Evolutionary conservation across 345 rosid species (phyloP).

Genomic region (Diplotaxis tenuifolia): DNA sequence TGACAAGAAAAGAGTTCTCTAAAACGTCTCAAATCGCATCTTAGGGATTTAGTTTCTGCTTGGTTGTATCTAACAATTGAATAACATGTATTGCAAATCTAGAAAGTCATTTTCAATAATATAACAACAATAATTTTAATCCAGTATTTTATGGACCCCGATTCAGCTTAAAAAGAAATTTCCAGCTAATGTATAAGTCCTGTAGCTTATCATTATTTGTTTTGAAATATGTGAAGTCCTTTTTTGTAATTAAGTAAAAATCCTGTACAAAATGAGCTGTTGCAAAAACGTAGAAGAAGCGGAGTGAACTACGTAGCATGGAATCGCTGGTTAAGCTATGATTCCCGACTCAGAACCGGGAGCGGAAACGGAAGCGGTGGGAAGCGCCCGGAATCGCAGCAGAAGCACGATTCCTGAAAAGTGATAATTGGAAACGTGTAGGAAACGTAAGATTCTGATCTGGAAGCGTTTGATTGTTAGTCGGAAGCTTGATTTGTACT

Average conservation of each 20-base stretch:
- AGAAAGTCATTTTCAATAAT: background rate
- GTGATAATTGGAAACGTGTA: too few species aligned
- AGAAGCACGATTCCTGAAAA: too few species aligned
- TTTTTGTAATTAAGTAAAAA: background rate
- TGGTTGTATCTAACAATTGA: background rate
- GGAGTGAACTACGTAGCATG: background rate
- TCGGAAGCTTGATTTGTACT: too few species aligned
- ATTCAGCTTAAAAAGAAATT: background rate
- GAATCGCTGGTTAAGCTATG: too few species aligned
- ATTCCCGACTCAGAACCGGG: too few species aligned
- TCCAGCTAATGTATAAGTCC: background rate
- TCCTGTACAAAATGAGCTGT: background rate
- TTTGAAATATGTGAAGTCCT: background rate
- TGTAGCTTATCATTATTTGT: background rate
- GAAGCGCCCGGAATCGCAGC: too few species aligned
- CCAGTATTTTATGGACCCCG: background rate
- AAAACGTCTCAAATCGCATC: constrained; percentile 10
- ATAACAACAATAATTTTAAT: background rate
- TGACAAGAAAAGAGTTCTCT: background rate
- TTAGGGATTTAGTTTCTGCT: background rate
- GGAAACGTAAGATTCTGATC: too few species aligned
- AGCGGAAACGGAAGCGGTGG: too few species aligned
- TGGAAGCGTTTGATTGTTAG: too few species aligned
- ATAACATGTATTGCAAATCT: background rate
- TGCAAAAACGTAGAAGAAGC: background rate